Base-by-base conservation (phyloP, 2,329 filamentous ascomycete genomes). In the Scytalidium sp. region DNA sequence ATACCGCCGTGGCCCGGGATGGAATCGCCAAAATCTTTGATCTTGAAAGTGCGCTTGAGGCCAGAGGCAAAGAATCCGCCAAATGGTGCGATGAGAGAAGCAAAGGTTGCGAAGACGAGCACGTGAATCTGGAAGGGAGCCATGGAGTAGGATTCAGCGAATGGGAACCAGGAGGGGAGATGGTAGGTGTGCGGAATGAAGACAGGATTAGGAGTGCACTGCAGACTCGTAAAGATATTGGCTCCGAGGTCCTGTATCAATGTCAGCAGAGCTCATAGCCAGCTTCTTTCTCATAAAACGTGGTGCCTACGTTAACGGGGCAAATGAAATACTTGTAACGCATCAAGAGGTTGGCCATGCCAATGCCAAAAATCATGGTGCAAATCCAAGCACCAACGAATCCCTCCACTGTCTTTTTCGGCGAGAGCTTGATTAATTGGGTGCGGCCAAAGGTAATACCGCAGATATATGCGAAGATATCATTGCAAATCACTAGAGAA, bases 11-110 rank as follows among this genome's bases (percentile, higher is more conserved):
- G 94, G 19, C 94, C 94, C 1, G 94, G 94, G 60, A 99, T 99
- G 1, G 91, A 96, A 70, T 99, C 90, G 59, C 94, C 94, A 73
- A 99, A 99, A 74, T 99, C 94, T 79, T 99, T 99, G 79, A 99
- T 95, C 75, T 99, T 97, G 76, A 99, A 99, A 3, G 93, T 97
- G 23, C 94, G 89, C 81, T 99, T 99, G 50, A 99, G 80, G 1
- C 94, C 94, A 2, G 92, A 97, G 3, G 94, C 94, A 67, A 99
- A 99, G 80, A 99, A 99, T 23, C 94, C 94, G 50, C 94, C 94
- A 64, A 99, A 99, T 2, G 94, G 94, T 8, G 94, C 94, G 61
- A 99, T 96, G 32, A 99, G 80, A 3, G 93, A 97, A 43, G 94
- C 94, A 64, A 99, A 99, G 1, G 91, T 91, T 15, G 90, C 90